phyloP scores from a whole-genome alignment of 2,329 filamentous ascomycete species.

The Zasmidium angulare region DNA sequence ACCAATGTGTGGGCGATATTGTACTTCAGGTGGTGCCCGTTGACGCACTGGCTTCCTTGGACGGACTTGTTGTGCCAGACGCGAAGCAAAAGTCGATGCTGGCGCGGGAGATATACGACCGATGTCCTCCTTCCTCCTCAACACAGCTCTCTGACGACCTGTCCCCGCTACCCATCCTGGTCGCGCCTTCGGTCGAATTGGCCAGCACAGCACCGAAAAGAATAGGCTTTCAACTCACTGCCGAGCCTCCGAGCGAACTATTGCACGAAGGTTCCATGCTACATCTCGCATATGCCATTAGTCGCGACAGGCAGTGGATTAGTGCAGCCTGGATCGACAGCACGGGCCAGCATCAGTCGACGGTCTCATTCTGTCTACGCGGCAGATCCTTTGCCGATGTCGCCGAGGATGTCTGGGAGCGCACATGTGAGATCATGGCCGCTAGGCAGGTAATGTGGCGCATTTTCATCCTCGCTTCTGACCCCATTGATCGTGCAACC shows the following conservation, averaged over 20 bases:
- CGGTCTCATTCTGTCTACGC: constrained; percentile 68
- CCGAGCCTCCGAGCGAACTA: constrained; percentile 68
- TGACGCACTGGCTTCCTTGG: constrained; percentile 64
- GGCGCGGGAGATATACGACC: constrained; percentile 75
- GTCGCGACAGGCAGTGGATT: constrained; percentile 74
- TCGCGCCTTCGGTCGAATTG: constrained; percentile 70
- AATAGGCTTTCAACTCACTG: constrained; percentile 72
- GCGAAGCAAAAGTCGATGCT: constrained; percentile 54
- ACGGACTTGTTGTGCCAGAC: constrained; percentile 62
- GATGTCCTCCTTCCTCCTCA: constrained; percentile 55
- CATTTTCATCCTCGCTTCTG: constrained; percentile 61
- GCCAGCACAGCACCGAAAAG: constrained; percentile 68
- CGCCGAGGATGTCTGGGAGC: constrained; percentile 75
- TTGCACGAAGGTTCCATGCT: constrained; percentile 77
- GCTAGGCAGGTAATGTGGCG: constrained; percentile 73
- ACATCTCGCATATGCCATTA: constrained; percentile 76
- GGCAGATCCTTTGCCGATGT: constrained; percentile 64
- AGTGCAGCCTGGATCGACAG: constrained; percentile 80
- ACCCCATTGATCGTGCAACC: constrained; percentile 14
- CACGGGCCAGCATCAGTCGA: constrained; percentile 70
- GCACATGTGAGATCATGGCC: constrained; percentile 68
- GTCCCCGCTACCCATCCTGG: constrained; percentile 48
- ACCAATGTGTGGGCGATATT: constrained; percentile 54
- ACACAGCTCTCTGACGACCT: constrained; percentile 28
- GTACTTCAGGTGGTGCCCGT: constrained; percentile 74